phyloP scores from a whole-genome alignment of 2,329 filamentous ascomycete genomes.

The Pseudogymnoascus verrucosus region DNA sequence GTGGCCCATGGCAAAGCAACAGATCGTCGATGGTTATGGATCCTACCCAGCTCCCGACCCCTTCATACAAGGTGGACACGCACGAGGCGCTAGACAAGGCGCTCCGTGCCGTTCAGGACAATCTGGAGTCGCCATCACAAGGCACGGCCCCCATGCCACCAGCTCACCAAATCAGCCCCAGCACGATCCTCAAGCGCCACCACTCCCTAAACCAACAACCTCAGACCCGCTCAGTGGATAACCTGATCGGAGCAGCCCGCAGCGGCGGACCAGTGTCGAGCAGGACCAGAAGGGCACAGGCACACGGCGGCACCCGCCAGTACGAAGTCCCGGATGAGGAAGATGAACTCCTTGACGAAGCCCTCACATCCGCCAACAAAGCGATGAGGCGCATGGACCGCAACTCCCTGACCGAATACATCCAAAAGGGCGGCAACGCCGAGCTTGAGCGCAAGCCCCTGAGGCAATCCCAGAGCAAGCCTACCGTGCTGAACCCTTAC shows the following conservation, averaged over 20 bases:
- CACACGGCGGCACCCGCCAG: conserved; percentile 65
- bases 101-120: conserved; percentile 45
- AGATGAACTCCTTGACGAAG: conserved; percentile 90
- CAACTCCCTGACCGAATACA: conserved; percentile 18
- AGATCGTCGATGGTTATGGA: conserved; percentile 78
- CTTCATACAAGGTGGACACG: conserved; percentile 45
- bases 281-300: conserved; percentile 71
- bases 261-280: conserved; percentile 59
- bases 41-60: conserved; percentile 35
- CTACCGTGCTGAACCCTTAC: conserved; percentile 53
- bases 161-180: conserved; percentile 42
- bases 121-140: conserved; percentile 34
- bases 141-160: conserved; percentile 40
- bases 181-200: conserved; percentile 52
- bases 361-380: conserved; percentile 65
- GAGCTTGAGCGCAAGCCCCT: conserved; percentile 38
- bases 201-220: conserved; percentile 52
- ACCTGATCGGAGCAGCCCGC: conserved; percentile 48
- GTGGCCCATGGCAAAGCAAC: conserved; percentile 80
- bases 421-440: conserved; percentile 18
- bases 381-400: conserved; percentile 64
- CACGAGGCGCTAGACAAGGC: conserved; percentile 56
- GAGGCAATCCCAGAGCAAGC: conserved; percentile 57
- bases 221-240: conserved; percentile 52
- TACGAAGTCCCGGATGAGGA: conserved; percentile 96